Conservation (phyloP, 257 asterid genomes). For the Striga asiatica region DNA sequence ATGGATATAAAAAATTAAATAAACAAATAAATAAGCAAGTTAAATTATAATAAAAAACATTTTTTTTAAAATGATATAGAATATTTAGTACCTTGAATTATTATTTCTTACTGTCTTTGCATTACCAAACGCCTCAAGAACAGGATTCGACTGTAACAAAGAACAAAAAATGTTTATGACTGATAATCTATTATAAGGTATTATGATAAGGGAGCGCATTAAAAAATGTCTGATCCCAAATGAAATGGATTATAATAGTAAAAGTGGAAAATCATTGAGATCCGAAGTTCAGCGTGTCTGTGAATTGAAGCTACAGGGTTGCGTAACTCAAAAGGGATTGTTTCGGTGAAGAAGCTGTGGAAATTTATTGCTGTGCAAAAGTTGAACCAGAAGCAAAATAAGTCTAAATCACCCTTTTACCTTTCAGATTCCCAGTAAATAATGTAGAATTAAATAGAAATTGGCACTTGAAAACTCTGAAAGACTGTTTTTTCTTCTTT, state of each 20-base stretch:
- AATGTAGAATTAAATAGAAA: too few species aligned
- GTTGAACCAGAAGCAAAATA: background rate
- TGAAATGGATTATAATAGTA: background rate
- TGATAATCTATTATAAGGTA: background rate
- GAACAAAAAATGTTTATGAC: slow-evolving; percentile 7
- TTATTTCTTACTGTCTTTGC: slow-evolving; percentile 98
- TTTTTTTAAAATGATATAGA: background rate
- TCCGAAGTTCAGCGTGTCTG: background rate
- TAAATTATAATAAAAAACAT: slow-evolving; percentile 3
- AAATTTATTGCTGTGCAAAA: background rate
- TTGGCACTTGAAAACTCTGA: too few species aligned
- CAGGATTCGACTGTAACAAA: slow-evolving; percentile 88
- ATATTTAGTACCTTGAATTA: slow-evolving; percentile 67
- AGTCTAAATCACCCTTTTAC: background rate
- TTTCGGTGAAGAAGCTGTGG: too few species aligned
- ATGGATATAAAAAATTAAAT: background rate
- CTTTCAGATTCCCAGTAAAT: background rate
- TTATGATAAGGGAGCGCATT: background rate
- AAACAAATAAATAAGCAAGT: slow-evolving; percentile 1
- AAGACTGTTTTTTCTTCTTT: too few species aligned
- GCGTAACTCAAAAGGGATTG: too few species aligned
- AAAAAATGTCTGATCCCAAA: background rate
- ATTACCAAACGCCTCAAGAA: slow-evolving; percentile 98
- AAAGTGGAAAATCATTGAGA: background rate
- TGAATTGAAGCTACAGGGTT: background rate